Conservation (phyloP, 2,329 filamentous ascomycete species). For the Diplodia corticola region DNA sequence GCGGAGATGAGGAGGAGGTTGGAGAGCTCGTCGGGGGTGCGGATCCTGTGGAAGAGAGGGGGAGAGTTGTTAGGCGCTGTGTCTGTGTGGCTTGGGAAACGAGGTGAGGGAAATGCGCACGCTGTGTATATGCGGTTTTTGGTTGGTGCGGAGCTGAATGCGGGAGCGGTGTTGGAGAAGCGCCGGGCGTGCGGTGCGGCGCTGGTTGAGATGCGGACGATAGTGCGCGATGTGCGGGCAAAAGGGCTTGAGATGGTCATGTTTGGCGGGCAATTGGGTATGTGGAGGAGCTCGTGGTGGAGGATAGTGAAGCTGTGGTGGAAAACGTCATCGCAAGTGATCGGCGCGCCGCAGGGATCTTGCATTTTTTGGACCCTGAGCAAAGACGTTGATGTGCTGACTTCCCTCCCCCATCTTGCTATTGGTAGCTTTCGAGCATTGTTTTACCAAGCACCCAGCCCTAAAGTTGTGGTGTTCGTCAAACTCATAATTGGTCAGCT, state of each 20-base stretch:
- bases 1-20: conserved; percentile 51
- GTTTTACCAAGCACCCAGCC: no score
- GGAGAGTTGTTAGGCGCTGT: not conserved
- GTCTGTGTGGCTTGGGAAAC: not conserved
- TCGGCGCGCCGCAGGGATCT: not conserved
- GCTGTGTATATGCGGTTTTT: conserved; percentile 22
- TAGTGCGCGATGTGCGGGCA: not conserved
- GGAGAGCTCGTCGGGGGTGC: conserved; percentile 49
- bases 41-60: conserved; percentile 31
- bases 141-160: not conserved
- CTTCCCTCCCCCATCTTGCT: no score
- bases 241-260: conserved; percentile 2
- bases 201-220: not conserved
- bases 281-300: not conserved
- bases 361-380: not conserved
- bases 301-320: not conserved
- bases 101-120: not conserved
- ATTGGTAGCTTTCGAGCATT: no score
- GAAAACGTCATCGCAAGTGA: conserved; percentile 13
- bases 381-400: no score
- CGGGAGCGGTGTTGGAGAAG: not conserved
- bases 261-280: not conserved
- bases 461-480: no score
- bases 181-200: not conserved
- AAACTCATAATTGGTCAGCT: no score